Conservation (phyloP, 208 protist species). For the Acanthamoeba castellanii region DNA sequence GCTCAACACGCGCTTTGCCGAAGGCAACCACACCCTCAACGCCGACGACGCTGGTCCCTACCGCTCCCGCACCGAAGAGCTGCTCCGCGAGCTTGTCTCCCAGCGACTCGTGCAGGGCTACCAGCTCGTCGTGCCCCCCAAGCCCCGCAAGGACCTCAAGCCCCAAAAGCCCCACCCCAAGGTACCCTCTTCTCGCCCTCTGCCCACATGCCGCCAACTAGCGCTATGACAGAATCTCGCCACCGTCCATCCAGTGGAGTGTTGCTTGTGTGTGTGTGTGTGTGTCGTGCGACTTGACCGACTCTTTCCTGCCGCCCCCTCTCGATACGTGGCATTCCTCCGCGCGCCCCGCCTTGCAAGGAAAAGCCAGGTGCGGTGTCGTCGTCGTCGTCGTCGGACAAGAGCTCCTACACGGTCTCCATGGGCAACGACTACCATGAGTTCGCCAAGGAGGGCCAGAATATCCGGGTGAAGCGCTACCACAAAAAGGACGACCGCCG, state of each 20-base stretch:
- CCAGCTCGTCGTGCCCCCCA: slow-evolving; percentile 80
- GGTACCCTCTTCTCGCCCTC: background rate
- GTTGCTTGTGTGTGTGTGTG: background rate
- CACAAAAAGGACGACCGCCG: slow-evolving; percentile 70
- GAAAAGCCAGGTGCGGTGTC: background rate
- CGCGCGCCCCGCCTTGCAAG: background rate
- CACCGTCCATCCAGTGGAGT: no score
- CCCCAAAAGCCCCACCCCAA: background rate
- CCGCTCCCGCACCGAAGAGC: slow-evolving; percentile 73
- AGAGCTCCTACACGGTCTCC: slow-evolving; percentile 43
- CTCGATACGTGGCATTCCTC: no score
- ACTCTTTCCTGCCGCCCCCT: no score
- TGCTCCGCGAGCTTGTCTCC: slow-evolving; percentile 84
- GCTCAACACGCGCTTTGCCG: slow-evolving; percentile 59
- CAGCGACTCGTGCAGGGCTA: slow-evolving; percentile 87
- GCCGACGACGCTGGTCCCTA: slow-evolving; percentile 81
- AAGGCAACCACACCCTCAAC: slow-evolving; percentile 73
- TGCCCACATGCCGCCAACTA: no score
- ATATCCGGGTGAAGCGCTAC: slow-evolving; percentile 67
- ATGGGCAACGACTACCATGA: slow-evolving; percentile 74
- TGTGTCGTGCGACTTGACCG: no score
- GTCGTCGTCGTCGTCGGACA: background rate
- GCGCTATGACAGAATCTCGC: no score
- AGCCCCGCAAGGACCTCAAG: slow-evolving; percentile 21
- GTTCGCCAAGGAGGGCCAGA: slow-evolving; percentile 69